phyloP scores from a whole-genome alignment of 2,329 filamentous ascomycete species.

The Alternaria conjuncta region DNA sequence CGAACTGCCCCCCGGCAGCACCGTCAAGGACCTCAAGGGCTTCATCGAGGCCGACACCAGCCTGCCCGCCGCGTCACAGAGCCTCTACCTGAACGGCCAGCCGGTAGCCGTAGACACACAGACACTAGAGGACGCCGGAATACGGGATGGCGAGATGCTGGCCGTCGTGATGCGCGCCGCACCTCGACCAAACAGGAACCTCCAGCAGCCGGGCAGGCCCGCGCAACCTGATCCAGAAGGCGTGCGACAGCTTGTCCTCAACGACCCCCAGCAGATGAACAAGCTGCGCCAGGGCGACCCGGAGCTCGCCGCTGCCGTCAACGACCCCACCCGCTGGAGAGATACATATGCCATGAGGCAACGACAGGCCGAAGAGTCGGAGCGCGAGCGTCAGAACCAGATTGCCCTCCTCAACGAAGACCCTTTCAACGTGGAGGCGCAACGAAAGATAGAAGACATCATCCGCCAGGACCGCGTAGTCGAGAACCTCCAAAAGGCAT shows the following conservation, averaged over 20 bases:
- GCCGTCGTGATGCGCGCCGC: slow-evolving; percentile 72
- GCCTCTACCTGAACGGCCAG: slow-evolving; percentile 88
- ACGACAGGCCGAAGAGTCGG: slow-evolving; percentile 72
- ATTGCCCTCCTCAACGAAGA: slow-evolving; percentile 89
- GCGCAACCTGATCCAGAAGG: slow-evolving; percentile 70
- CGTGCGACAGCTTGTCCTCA: slow-evolving; percentile 81
- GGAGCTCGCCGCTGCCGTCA: slow-evolving; percentile 75
- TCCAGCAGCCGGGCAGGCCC: slow-evolving; percentile 14
- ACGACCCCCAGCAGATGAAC: slow-evolving; percentile 74
- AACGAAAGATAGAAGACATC: slow-evolving; percentile 93
- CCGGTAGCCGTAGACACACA: slow-evolving; percentile 78
- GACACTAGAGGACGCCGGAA: slow-evolving; percentile 80
- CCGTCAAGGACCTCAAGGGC: slow-evolving; percentile 82
- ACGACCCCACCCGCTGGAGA: slow-evolving; percentile 78
- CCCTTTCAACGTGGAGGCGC: slow-evolving; percentile 91
- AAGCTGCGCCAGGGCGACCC: slow-evolving; percentile 76
- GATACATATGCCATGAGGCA: slow-evolving; percentile 72
- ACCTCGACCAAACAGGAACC: slow-evolving; percentile 16
- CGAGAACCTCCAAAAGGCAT: slow-evolving; percentile 94
- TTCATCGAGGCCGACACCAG: slow-evolving; percentile 84
- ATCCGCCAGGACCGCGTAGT: slow-evolving; percentile 94
- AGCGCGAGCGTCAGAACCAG: slow-evolving; percentile 79
- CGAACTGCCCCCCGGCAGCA: slow-evolving; percentile 83
- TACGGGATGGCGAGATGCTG: slow-evolving; percentile 91
- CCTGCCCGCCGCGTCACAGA: slow-evolving; percentile 75